These are phyloP conservation scores for Acanthamoeba rhysodes DNA, from an alignment of 208 protist species.

Conservation along the genomic window DNA sequence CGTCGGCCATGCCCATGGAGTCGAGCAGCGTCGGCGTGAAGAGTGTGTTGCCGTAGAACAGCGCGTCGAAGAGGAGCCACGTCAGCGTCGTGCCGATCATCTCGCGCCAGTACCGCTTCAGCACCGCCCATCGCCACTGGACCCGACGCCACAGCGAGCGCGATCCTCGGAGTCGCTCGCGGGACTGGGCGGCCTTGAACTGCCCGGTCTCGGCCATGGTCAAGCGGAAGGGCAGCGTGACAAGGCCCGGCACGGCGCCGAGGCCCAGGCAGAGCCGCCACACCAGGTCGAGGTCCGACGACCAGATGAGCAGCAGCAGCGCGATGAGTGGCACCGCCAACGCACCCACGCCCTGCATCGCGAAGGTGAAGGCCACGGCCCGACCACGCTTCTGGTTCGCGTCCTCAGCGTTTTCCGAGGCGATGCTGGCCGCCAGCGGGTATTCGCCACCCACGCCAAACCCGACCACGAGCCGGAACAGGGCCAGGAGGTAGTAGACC, in stretches of 20 bases:
- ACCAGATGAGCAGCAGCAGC: constrained; percentile 21
- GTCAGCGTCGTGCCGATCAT: constrained; percentile 79
- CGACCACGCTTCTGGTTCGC: constrained; percentile 55
- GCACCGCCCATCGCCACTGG: not conserved
- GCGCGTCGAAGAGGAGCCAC: constrained; percentile 87
- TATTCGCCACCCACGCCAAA: constrained; percentile 83
- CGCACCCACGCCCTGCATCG: constrained; percentile 79
- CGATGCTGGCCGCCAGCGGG: constrained; percentile 79
- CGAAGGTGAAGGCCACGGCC: constrained; percentile 72
- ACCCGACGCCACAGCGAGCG: not conserved
- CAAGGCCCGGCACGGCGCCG: constrained; percentile 65
- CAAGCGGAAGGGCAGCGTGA: constrained; percentile 74
- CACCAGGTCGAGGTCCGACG: constrained; percentile 60
- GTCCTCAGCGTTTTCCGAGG: constrained; percentile 69
- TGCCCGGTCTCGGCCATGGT: constrained; percentile 73
- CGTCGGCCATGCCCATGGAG: constrained; percentile 37
- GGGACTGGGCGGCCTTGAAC: constrained; percentile 12
- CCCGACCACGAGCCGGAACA: constrained; percentile 75
- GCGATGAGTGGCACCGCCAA: constrained; percentile 35
- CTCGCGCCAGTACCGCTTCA: constrained; percentile 57
- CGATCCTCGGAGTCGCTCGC: not conserved
- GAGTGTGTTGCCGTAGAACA: constrained; percentile 86
- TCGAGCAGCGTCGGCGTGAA: constrained; percentile 77
- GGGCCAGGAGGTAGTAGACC: constrained; percentile 22
- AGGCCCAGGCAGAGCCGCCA: constrained; percentile 77